Evolutionary conservation across 2,329 filamentous ascomycete species (phyloP), one percentile per base, ranked within the genome.

Genomic region (Fusarium musae): DNA sequence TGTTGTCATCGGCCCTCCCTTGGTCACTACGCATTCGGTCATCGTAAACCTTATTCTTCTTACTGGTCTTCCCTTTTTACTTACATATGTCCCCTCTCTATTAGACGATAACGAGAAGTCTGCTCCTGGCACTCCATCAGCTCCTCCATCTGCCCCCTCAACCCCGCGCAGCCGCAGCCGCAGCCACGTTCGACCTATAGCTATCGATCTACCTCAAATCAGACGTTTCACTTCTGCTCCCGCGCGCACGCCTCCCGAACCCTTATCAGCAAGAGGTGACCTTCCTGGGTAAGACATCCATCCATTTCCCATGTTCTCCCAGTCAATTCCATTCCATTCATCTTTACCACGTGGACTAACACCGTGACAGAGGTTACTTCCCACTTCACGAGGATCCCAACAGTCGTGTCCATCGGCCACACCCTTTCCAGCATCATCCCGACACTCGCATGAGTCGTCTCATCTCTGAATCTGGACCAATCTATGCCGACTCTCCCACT

Each of bases 231-330:
- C 81, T 53, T 80, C 80, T 67, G 78, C 83, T 54, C 81, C 83
- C 54, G 77, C 81, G 50, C 82, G 82, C 75, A 87, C 84, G 30
- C 84, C 84, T 26, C 84, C 82, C 28, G 85, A 85, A 70, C 86
- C 85, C 69, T 79, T 91, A 28, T 89, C 89, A 32, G 89, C 87
- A 49, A 84, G 89, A 61, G 89, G 89, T 59, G 89, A 91, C 78
- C 77, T 89, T 56, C 84, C 84, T 78, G 88, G 89, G 89, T 91
- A 86, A 78, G 86, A 58, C 21, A 19, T 56, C n/a, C n/a, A 19
- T 53, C n/a, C 13, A 7, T 32, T 13, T 32, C 23, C 17, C 6
- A 9, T 39, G 15, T 30, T 53, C 15, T 9, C 63, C 17, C n/a
- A 30, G 34, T 40, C 49, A 12, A 49, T 30, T 30, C 13, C 44